Percentiles rank a stretch among this genome's conserved stretches.
Conservation (phyloP, 495 filamentous ascomycete species). For the Penicillium egyptiacum region DNA sequence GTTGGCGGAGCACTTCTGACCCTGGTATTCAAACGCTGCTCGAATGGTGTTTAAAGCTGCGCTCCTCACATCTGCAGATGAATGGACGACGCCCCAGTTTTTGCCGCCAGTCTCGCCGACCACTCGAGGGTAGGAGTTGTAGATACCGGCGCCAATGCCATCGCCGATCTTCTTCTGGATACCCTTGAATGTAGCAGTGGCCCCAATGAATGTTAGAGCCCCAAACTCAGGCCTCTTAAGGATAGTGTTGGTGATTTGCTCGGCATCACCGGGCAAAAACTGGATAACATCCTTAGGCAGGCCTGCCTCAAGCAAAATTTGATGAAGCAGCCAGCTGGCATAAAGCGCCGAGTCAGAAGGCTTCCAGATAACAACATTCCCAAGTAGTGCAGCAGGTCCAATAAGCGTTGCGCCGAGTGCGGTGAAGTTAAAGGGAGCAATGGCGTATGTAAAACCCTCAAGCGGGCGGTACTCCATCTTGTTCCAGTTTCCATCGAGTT, state of each 20-base stretch:
- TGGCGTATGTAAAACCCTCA: conserved; percentile 62
- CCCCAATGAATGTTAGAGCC: conserved; percentile 77
- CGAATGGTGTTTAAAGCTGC: conserved; percentile 76
- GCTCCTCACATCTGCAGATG: conserved; percentile 69
- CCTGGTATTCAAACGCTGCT: conserved; percentile 84
- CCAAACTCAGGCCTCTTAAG: conserved; percentile 67
- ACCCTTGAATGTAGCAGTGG: conserved; percentile 71
- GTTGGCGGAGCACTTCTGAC: conserved; percentile 83
- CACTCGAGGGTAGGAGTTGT: conserved; percentile 72
- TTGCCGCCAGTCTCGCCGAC: conserved; percentile 87
- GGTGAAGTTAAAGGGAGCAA: conserved; percentile 58
- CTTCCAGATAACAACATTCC: conserved; percentile 87
- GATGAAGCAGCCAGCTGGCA: conserved; percentile 71
- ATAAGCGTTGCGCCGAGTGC: conserved; percentile 78
- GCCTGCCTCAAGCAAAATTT: conserved; percentile 78
- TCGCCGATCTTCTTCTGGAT: conserved; percentile 70
- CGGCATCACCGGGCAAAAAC: conserved; percentile 76
- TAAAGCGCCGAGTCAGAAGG: conserved; percentile 75
- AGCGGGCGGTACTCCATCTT: conserved; percentile 73
- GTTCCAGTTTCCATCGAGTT: conserved; percentile 63
- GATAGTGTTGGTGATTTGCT: conserved; percentile 67
- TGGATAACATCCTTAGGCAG: conserved; percentile 77
- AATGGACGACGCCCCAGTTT: conserved; percentile 81
- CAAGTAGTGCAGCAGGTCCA: conserved; percentile 71
- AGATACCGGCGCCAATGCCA: conserved; percentile 64